Evolutionary conservation across 441 rosid genomes (phyloP), one percentile per base, ranked within the genome.

Genomic region (Arabidopsis lyrata): DNA sequence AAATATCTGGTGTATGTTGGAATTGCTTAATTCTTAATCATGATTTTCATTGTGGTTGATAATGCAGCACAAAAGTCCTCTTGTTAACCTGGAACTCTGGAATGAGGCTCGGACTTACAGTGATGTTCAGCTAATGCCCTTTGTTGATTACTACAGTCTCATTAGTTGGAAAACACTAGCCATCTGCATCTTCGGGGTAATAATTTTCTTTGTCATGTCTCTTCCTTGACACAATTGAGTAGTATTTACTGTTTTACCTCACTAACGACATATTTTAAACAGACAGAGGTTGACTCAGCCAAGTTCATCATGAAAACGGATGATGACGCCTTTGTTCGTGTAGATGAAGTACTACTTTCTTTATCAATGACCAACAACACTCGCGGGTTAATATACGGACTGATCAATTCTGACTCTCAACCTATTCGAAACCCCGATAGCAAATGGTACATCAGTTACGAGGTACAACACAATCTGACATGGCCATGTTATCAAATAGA

Each of bases 121-220:
- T 78, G 98, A 95, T 72, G 78, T 95, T 74, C 98, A 93, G 82
- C 80, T 93, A 70, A 87, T 95, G 98, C 99, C 98, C 66, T 95
- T 95, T 80, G 99, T 92, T 69, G 99, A 93, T 73, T 93, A 95
- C 83, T 95, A 95, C 81, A 91, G 84, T 84, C 90, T 95, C 68
- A 95, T 92, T 80, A 95, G 95, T 57, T 93, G 93, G 97, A 95
- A 95, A 86, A 93, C 97, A 72, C 78, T 95, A 80, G 98, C 97
- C 10, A 95, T 93, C 79, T 95, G 97, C 88, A 92, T 90, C 67
- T 93, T 83, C 66, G 98, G 99, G 93, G 99, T 95, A 87, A 85
- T 39, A 3, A 53, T 4, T 60, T 8, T 71, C 52, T 34, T 12
- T 39, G 5, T 78, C 76, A 58, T 69, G 20, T 79, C 70, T 68